Percentiles rank a stretch among this genome's conserved stretches.
Conservation (phyloP, 495 filamentous ascomycete genomes). For the Evernia prunastri region DNA sequence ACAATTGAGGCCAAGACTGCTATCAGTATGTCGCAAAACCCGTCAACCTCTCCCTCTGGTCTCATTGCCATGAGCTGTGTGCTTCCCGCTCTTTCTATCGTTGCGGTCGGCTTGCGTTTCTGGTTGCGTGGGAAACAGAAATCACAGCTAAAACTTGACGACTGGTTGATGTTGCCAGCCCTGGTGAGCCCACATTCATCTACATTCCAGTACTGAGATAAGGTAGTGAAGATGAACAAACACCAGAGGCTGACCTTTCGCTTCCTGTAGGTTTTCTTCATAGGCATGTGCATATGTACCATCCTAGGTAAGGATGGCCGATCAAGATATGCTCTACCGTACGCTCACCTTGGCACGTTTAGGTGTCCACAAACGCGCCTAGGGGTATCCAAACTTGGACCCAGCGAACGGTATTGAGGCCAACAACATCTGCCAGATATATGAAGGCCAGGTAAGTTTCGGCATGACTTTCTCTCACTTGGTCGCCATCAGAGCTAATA, state of each 20-base stretch:
- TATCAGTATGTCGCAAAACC: neutral
- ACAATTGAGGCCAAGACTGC: neutral
- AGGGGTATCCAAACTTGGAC: neutral
- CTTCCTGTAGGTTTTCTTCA: neutral
- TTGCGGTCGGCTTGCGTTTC: neutral
- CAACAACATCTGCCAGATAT: neutral
- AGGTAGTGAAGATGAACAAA: neutral
- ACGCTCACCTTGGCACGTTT: neutral
- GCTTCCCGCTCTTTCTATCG: neutral
- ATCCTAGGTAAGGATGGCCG: neutral
- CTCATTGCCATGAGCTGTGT: neutral
- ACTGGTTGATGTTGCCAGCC: constrained; percentile 8
- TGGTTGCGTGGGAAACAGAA: neutral
- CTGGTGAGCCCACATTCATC: neutral
- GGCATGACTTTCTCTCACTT: neutral
- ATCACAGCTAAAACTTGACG: neutral
- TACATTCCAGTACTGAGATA: neutral
- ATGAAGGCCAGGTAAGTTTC: neutral
- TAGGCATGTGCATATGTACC: neutral
- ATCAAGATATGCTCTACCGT: neutral
- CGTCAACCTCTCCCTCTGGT: neutral
- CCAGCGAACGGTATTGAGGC: neutral
- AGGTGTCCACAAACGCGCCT: neutral
- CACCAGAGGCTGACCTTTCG: neutral
- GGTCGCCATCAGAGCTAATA: neutral